A percentile compares a stretch with the other conserved stretches of the same genome.
Evolutionary conservation across 345 rosid species (phyloP).

Genomic region (Salix exigua): DNA sequence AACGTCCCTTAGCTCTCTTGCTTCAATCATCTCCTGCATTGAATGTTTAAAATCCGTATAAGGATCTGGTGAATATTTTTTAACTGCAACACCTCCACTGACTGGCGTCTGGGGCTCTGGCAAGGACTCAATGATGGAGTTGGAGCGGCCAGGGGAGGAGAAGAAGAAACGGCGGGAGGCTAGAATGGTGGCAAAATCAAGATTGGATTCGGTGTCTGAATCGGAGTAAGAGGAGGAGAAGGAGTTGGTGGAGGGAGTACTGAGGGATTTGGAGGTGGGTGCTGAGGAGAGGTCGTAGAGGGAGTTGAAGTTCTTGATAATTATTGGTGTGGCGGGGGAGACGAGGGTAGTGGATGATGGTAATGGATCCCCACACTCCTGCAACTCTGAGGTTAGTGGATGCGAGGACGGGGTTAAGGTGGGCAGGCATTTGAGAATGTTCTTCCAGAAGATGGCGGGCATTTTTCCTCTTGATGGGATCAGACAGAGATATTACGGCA

Average conservation of each 20-base stretch:
- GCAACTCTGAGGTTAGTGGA: conserved; percentile 24
- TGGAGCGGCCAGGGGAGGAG: conserved; percentile 88
- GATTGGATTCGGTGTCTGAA: conserved; percentile 29
- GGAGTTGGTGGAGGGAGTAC: conserved; percentile 34
- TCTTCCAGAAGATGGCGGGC: conserved; percentile 62
- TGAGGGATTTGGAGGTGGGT: conserved; percentile 31
- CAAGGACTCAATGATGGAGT: conserved; percentile 69
- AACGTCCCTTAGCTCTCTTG: conserved; percentile 48
- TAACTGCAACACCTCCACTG: conserved; percentile 55
- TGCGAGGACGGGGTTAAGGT: conserved; percentile 18
- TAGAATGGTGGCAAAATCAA: conserved; percentile 62
- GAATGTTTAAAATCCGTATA: conserved; percentile 70
- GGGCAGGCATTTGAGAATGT: conserved; percentile 49
- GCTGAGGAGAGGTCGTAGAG: conserved; percentile 33
- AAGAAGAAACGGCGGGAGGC: conserved; percentile 91
- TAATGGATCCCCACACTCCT: conserved; percentile 11
- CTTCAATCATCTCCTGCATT: conserved; percentile 89
- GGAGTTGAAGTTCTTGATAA: conserved; percentile 40
- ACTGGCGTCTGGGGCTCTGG: not conserved
- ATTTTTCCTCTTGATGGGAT: conserved; percentile 27
- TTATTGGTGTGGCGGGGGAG: conserved; percentile 1
- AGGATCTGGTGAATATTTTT: conserved; percentile 71
- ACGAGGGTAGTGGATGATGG: not conserved
- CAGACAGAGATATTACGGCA: not conserved
- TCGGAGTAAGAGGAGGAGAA: conserved; percentile 35